Percentiles rank a stretch among this genome's conserved stretches.
Conservation (phyloP, 1,139 yeast genomes). For the Lodderomyces margitis region DNA sequence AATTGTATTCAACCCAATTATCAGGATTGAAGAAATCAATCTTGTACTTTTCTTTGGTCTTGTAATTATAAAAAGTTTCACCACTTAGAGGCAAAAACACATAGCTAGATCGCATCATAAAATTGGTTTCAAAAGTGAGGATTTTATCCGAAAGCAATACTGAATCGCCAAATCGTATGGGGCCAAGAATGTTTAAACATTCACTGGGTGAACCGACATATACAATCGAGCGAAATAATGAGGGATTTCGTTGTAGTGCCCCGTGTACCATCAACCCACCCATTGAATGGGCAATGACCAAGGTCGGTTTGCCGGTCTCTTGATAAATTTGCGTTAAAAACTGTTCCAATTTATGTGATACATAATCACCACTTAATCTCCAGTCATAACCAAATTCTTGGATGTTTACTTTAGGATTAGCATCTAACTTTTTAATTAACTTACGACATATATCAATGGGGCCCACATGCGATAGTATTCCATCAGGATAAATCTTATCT, state of each 20-base stretch:
- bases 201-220: constrained; percentile 85
- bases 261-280: constrained; percentile 87
- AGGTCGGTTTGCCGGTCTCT: constrained; percentile 51
- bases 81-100: constrained; percentile 76
- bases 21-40: constrained; percentile 78
- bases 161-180: constrained; percentile 76
- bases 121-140: constrained; percentile 76
- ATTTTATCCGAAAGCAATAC: constrained; percentile 73
- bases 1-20: constrained; percentile 72
- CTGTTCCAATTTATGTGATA: constrained; percentile 48
- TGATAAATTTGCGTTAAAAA: constrained; percentile 43
- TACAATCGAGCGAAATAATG: constrained; percentile 65
- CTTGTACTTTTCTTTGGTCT: constrained; percentile 56
- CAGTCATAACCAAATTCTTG: constrained; percentile 88
- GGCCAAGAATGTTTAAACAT: constrained; percentile 85
- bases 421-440: constrained; percentile 52
- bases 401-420: constrained; percentile 61
- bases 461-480: constrained; percentile 78
- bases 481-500: constrained; percentile 63
- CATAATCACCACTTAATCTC: constrained; percentile 65
- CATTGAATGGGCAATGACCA: constrained; percentile 88
- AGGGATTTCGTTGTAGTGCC: constrained; percentile 66
- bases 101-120: constrained; percentile 84
- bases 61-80: constrained; percentile 62
- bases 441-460: constrained; percentile 78